These are phyloP conservation scores for Auxenochlorella protothecoides DNA, from an alignment of 139 green algal species.

Conservation along the genomic window DNA sequence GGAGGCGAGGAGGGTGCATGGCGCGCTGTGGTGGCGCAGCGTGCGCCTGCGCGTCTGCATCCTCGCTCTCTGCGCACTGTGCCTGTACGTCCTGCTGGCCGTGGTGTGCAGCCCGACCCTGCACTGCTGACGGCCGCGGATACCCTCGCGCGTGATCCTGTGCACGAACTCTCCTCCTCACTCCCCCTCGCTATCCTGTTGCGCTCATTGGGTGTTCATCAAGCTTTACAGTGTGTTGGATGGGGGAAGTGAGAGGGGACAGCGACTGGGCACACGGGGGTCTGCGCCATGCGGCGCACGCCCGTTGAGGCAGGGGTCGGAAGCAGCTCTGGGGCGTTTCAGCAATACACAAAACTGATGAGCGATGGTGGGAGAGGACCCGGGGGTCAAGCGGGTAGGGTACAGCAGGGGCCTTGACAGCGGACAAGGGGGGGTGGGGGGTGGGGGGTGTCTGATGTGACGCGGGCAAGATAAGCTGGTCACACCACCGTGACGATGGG, in stretches of 20 bases:
- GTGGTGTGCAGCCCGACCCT: slow-evolving; percentile 48
- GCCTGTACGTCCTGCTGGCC: slow-evolving; percentile 45
- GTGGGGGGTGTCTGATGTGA: background rate
- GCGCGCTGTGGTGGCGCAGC: slow-evolving; percentile 66
- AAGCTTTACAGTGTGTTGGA: too few relatives aligned
- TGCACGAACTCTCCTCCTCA: background rate
- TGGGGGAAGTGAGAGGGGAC: background rate
- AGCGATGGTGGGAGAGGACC: too few relatives aligned
- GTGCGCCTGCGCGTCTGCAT: slow-evolving; percentile 39
- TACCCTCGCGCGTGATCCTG: background rate
- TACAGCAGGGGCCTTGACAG: too few relatives aligned
- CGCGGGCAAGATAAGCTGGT: background rate
- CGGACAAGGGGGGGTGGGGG: background rate
- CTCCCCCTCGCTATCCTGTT: too few relatives aligned
- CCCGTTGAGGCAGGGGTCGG: too few relatives aligned
- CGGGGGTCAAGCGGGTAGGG: too few relatives aligned
- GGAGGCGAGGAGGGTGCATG: slow-evolving; percentile 47
- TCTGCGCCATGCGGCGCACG: background rate
- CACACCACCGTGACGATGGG: background rate
- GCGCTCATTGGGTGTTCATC: too few relatives aligned
- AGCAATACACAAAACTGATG: too few relatives aligned
- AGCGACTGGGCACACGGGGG: background rate
- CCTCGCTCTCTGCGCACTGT: slow-evolving; percentile 22
- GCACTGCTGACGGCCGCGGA: slow-evolving; percentile 16
- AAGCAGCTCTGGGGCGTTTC: too few relatives aligned